Evolutionary conservation across 495 filamentous ascomycete species (phyloP).

Genomic region (Aspergillus leporis): DNA sequence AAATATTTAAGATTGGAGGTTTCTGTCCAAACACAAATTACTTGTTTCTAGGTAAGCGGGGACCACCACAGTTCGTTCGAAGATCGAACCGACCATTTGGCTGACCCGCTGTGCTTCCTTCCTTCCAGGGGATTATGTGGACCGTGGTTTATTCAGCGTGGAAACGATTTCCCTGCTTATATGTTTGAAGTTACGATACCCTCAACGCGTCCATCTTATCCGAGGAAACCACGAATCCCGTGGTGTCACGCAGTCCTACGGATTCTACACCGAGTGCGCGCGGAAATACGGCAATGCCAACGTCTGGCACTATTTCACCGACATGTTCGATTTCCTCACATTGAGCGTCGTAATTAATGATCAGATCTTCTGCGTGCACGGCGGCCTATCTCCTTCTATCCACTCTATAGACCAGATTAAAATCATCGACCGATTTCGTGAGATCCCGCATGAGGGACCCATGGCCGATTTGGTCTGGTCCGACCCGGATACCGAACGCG

Average conservation of each 20-base stretch:
- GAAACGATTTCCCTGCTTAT: constrained; percentile 96
- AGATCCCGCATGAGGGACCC: constrained; percentile 96
- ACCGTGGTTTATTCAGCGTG: constrained; percentile 93
- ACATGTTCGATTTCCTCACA: constrained; percentile 99
- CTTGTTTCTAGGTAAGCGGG: constrained; percentile 79
- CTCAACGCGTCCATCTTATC: constrained; percentile 87
- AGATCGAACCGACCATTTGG: neutral
- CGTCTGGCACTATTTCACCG: constrained; percentile 99
- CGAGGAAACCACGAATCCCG: constrained; percentile 96
- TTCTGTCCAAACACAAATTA: constrained; percentile 98
- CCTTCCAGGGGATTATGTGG: constrained; percentile 85
- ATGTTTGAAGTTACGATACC: constrained; percentile 92
- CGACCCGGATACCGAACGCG: constrained; percentile 90
- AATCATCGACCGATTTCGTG: constrained; percentile 96
- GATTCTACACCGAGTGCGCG: constrained; percentile 97
- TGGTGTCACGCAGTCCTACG: constrained; percentile 97
- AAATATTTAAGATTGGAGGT: constrained; percentile 98
- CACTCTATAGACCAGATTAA: constrained; percentile 99
- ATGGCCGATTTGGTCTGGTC: constrained; percentile 99
- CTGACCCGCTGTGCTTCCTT: neutral
- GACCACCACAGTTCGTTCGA: neutral
- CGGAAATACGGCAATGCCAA: constrained; percentile 98
- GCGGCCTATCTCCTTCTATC: constrained; percentile 91
- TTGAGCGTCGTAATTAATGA: constrained; percentile 97
- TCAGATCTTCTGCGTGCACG: constrained; percentile 98